Evolutionary conservation across 768 basidiomycete genomes (phyloP).

Genomic region (Boletus rex-veris): DNA sequence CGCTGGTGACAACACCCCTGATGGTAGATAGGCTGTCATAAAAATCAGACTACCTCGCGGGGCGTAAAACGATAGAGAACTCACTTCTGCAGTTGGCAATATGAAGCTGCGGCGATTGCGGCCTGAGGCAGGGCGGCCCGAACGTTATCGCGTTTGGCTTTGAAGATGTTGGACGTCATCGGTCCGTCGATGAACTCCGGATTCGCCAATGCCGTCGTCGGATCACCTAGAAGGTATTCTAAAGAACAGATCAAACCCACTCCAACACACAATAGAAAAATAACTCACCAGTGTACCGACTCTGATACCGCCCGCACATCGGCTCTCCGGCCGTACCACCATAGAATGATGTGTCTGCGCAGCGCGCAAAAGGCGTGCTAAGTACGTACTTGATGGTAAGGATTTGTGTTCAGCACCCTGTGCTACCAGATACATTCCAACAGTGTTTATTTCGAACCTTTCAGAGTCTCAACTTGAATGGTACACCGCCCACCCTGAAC

Average conservation of each 20-base stretch:
- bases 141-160: not conserved
- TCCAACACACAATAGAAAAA: not conserved
- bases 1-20: not conserved
- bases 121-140: not conserved
- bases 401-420: too few relatives aligned
- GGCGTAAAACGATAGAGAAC: not conserved
- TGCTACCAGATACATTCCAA: too few relatives aligned
- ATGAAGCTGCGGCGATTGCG: not conserved
- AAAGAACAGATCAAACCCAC: not conserved
- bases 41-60: not conserved
- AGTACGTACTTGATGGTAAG: too few relatives aligned
- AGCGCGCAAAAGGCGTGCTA: too few relatives aligned
- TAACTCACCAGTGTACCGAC: not conserved
- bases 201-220: not conserved
- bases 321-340: too few relatives aligned
- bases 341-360: too few relatives aligned
- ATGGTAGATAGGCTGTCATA: not conserved
- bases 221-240: not conserved
- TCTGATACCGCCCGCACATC: too few relatives aligned
- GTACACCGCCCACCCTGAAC: too few relatives aligned
- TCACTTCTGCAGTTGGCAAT: not conserved
- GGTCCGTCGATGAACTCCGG: not conserved
- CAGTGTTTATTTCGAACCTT: too few relatives aligned
- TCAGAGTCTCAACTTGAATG: too few relatives aligned
- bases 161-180: not conserved